Percentiles rank a stretch among this genome's conserved stretches.
These are phyloP conservation scores for Pisolithus marmoratus DNA, from an alignment of 768 basidiomycete species.

Conservation along the genomic window DNA sequence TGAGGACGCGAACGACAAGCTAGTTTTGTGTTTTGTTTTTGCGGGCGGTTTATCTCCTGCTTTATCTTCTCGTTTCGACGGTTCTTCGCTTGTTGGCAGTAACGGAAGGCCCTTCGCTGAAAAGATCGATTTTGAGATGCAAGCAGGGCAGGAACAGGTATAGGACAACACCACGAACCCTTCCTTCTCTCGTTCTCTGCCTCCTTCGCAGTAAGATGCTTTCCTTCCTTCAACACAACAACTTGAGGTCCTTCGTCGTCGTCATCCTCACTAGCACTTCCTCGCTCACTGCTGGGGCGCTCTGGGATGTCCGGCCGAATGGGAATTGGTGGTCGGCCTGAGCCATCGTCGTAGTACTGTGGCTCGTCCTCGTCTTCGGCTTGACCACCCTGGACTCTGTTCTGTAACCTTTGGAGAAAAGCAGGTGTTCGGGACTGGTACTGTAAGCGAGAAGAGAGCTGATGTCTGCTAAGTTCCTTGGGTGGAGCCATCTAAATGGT, in stretches of 20 bases:
- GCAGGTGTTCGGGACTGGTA: conserved; percentile 57
- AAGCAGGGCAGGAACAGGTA: neutral
- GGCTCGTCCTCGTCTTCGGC: conserved; percentile 46
- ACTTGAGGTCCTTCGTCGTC: conserved; percentile 83
- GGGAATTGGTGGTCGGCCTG: conserved; percentile 70
- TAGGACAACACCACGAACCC: conserved; percentile 39
- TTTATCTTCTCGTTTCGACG: conserved; percentile 24
- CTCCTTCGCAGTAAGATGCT: conserved; percentile 75
- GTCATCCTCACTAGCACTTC: conserved; percentile 67
- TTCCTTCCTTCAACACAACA: conserved; percentile 83
- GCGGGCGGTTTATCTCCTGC: conserved; percentile 11
- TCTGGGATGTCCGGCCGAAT: conserved; percentile 66
- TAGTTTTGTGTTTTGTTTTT: conserved; percentile 19
- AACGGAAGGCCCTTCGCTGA: conserved; percentile 59
- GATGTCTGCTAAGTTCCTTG: conserved; percentile 65
- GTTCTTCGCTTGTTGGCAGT: conserved; percentile 35
- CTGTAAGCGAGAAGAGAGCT: conserved; percentile 64
- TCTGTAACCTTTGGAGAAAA: conserved; percentile 63
- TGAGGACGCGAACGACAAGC: conserved; percentile 38
- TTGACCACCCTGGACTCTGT: conserved; percentile 48
- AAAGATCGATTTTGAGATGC: conserved; percentile 2
- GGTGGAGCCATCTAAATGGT: conserved; percentile 29
- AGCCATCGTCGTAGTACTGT: conserved; percentile 59
- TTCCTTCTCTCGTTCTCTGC: conserved; percentile 71
- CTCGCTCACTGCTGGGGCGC: conserved; percentile 60